Percentiles rank a stretch among this genome's conserved stretches.
phyloP scores from a whole-genome alignment of 1,284 basidiomycete species.

The Entoloma clypeatum region DNA sequence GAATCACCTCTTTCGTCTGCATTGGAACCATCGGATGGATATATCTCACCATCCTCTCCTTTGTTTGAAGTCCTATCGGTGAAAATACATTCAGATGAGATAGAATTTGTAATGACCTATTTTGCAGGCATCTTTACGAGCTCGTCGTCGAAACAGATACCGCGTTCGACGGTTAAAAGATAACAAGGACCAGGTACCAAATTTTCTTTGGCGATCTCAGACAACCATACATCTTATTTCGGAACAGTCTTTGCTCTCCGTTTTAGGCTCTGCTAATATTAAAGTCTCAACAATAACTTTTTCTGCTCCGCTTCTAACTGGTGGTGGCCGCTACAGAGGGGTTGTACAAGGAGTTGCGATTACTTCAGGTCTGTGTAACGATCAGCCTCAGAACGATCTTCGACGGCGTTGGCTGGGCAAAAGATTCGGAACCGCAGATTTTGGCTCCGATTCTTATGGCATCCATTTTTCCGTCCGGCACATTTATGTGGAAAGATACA shows the following conservation, averaged over 20 bases:
- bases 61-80: slow-evolving; percentile 49
- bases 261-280: slow-evolving; percentile 31
- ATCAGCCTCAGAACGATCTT: slow-evolving; percentile 39
- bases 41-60: slow-evolving; percentile 34
- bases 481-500: slow-evolving; percentile 37
- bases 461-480: slow-evolving; percentile 36
- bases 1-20: slow-evolving; percentile 24
- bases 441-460: slow-evolving; percentile 47
- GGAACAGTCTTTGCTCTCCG: slow-evolving; percentile 39
- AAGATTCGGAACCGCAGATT: slow-evolving; percentile 27
- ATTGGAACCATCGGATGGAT: slow-evolving; percentile 22
- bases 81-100: slow-evolving; percentile 10
- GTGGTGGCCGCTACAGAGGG: slow-evolving; percentile 36
- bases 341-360: slow-evolving; percentile 38
- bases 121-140: slow-evolving; percentile 34
- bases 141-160: slow-evolving; percentile 31
- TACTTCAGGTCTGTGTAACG: slow-evolving; percentile 37
- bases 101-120: slow-evolving; percentile 2
- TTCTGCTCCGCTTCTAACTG: slow-evolving; percentile 26
- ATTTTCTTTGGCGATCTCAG: not conserved
- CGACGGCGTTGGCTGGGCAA: slow-evolving; percentile 55
- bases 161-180: slow-evolving; percentile 35
- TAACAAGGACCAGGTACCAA: slow-evolving; percentile 32
- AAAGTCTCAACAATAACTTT: slow-evolving; percentile 35
- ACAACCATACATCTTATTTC: slow-evolving; percentile 11